Evolutionary conservation across 352 stramenopile species (phyloP).

Genomic region (Globisporangium acanthophoron): DNA sequence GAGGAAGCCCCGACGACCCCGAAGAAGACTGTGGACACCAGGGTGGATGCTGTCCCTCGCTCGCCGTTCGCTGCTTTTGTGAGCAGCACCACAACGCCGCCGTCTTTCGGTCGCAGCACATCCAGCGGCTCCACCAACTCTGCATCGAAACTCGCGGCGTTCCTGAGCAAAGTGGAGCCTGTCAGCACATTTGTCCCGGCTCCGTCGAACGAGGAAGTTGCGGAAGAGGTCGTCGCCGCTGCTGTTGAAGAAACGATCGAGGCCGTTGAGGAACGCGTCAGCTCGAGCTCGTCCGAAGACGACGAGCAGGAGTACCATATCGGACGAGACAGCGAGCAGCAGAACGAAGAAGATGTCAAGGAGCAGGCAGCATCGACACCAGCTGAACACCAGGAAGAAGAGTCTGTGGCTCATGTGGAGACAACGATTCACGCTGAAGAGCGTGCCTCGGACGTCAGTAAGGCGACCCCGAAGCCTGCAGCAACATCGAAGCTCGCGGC

Average conservation of each 20-base stretch:
- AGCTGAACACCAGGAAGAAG: not conserved
- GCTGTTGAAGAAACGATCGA: not conserved
- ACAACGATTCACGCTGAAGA: not conserved
- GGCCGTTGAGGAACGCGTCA: not conserved
- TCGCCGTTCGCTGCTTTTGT: conserved; percentile 5
- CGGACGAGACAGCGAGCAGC: not conserved
- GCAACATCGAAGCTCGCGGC: conserved; percentile 43
- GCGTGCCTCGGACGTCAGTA: not conserved
- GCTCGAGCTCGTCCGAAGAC: not conserved
- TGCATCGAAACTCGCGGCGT: conserved; percentile 50
- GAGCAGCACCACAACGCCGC: not conserved
- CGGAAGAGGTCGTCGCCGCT: not conserved
- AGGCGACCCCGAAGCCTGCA: conserved; percentile 11
- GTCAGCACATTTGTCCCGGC: conserved; percentile 7
- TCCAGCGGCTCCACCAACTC: conserved; percentile 2
- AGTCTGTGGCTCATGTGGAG: not conserved
- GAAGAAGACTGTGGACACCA: not conserved
- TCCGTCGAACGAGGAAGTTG: conserved; percentile 6
- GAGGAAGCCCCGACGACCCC: not conserved
- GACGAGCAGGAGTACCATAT: not conserved
- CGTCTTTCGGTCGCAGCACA: conserved; percentile 5
- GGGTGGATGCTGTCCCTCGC: not conserved
- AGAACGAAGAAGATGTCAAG: not conserved
- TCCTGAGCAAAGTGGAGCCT: conserved; percentile 55
- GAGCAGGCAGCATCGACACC: too few species aligned